These are phyloP conservation scores for Russula abietina DNA, from an alignment of 768 basidiomycete genomes.

Conservation along the genomic window DNA sequence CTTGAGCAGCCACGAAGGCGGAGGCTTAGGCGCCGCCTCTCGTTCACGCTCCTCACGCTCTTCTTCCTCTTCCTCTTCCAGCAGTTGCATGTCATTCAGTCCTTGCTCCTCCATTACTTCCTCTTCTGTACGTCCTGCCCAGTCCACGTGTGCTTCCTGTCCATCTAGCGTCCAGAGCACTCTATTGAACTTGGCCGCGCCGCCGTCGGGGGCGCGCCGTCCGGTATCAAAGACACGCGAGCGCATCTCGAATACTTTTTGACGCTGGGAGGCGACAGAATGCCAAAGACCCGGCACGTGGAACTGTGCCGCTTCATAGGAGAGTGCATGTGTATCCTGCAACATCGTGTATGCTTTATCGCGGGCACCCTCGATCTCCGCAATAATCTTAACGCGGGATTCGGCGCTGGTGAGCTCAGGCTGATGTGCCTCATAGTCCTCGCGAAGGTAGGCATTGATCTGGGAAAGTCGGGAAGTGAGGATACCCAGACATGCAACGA, in stretches of 20 bases:
- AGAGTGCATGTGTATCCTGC: slow-evolving; percentile 59
- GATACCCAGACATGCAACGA: slow-evolving; percentile 52
- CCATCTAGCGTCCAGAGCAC: slow-evolving; percentile 70
- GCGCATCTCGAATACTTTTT: slow-evolving; percentile 58
- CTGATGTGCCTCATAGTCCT: slow-evolving; percentile 52
- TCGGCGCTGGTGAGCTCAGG: slow-evolving; percentile 44
- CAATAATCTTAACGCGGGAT: slow-evolving; percentile 41
- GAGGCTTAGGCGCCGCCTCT: slow-evolving; percentile 61
- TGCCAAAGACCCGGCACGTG: slow-evolving; percentile 61
- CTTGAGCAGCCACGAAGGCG: slow-evolving; percentile 63
- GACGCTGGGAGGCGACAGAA: slow-evolving; percentile 52
- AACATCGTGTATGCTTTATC: slow-evolving; percentile 46
- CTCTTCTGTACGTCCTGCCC: slow-evolving; percentile 63
- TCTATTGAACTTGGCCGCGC: slow-evolving; percentile 54
- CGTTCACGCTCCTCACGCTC: slow-evolving; percentile 50
- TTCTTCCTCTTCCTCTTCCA: slow-evolving; percentile 38
- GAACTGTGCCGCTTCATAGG: slow-evolving; percentile 70
- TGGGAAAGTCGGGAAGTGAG: slow-evolving; percentile 48
- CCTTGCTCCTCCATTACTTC: slow-evolving; percentile 67
- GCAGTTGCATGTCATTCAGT: slow-evolving; percentile 28
- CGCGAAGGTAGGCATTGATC: slow-evolving; percentile 51
- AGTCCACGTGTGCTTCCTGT: slow-evolving; percentile 54
- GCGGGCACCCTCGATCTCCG: slow-evolving; percentile 46
- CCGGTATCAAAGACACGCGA: slow-evolving; percentile 64
- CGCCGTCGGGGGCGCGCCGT: slow-evolving; percentile 48